A percentile compares a stretch with the other conserved stretches of the same genome.
These are phyloP conservation scores for Pachysandra terminalis DNA, from an alignment of 164 flowering plant genomes.

Conservation along the genomic window DNA sequence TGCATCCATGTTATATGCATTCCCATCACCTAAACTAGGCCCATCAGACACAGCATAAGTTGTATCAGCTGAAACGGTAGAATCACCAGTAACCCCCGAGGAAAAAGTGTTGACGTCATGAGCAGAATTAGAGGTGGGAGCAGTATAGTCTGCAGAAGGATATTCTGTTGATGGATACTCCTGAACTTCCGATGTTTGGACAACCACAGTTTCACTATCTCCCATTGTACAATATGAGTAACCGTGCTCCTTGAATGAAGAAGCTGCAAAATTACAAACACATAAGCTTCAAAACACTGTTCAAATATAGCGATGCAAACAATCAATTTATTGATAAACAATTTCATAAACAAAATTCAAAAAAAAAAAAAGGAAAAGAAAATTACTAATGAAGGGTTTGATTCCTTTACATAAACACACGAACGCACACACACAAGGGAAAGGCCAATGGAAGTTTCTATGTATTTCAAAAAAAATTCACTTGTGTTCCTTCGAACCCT, in stretches of 20 bases:
- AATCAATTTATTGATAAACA: too few species aligned
- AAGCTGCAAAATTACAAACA: neutral
- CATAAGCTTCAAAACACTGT: neutral
- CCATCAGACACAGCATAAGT: conserved; percentile 24
- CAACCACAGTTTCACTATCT: conserved; percentile 60
- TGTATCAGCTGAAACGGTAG: conserved; percentile 12
- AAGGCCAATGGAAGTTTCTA: too few species aligned
- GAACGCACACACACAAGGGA: too few species aligned
- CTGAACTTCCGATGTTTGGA: conserved; percentile 35
- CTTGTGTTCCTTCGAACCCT: too few species aligned
- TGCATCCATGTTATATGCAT: conserved; percentile 21
- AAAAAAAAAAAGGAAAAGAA: too few species aligned
- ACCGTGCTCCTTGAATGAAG: neutral
- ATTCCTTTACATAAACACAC: too few species aligned
- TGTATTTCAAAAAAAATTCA: too few species aligned
- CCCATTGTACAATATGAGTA: conserved; percentile 34
- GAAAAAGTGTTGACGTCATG: conserved; percentile 20
- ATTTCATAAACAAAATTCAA: too few species aligned
- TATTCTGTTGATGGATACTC: conserved; percentile 33
- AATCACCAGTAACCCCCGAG: conserved; percentile 12
- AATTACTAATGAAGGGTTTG: too few species aligned
- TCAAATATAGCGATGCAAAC: neutral
- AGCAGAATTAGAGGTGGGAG: conserved; percentile 17
- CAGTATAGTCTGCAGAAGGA: conserved; percentile 26
- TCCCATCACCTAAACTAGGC: conserved; percentile 25